Evolutionary conservation across 2,329 filamentous ascomycete genomes (phyloP).

Genomic region (Aureobasidium sp.): DNA sequence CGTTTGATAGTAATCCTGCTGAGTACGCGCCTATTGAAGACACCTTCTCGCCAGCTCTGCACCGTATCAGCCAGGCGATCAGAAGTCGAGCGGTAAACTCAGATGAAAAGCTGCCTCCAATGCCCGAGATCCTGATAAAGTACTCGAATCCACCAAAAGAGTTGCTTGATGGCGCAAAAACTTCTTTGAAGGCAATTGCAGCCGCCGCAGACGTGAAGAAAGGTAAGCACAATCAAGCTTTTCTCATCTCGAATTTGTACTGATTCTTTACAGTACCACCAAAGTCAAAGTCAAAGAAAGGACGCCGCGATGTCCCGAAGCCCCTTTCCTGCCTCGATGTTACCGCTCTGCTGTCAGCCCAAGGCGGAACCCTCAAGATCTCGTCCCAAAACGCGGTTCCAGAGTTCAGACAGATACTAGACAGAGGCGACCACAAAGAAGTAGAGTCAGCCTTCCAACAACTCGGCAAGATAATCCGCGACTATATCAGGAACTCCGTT

Average conservation of each 20-base stretch:
- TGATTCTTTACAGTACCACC: constrained; percentile 53
- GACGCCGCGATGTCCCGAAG: constrained; percentile 55
- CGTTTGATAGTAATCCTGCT: constrained; percentile 32
- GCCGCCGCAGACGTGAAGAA: constrained; percentile 66
- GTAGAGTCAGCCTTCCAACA: constrained; percentile 51
- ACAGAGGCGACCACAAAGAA: constrained; percentile 9
- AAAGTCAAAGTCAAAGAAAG: constrained; percentile 62
- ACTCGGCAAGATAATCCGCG: constrained; percentile 62
- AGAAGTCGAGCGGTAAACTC: constrained; percentile 72
- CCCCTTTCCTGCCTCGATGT: constrained; percentile 87
- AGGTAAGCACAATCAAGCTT: constrained; percentile 12
- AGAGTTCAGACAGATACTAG: constrained; percentile 77
- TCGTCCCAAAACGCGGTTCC: constrained; percentile 71
- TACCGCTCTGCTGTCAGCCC: constrained; percentile 61
- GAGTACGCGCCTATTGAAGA: constrained; percentile 77
- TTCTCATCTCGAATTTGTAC: not conserved
- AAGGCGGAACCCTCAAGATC: constrained; percentile 39
- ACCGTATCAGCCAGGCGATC: constrained; percentile 80
- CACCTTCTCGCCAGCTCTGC: constrained; percentile 75
- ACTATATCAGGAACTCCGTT: constrained; percentile 62
- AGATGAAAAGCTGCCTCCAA: constrained; percentile 52
- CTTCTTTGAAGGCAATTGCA: constrained; percentile 55
- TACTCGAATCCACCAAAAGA: constrained; percentile 65
- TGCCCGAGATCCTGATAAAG: constrained; percentile 57
- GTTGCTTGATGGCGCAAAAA: constrained; percentile 51